Percentiles rank a stretch among this genome's conserved stretches.
phyloP scores from a whole-genome alignment of 75 land plant species.

The Chamaecyparis obtusa region DNA sequence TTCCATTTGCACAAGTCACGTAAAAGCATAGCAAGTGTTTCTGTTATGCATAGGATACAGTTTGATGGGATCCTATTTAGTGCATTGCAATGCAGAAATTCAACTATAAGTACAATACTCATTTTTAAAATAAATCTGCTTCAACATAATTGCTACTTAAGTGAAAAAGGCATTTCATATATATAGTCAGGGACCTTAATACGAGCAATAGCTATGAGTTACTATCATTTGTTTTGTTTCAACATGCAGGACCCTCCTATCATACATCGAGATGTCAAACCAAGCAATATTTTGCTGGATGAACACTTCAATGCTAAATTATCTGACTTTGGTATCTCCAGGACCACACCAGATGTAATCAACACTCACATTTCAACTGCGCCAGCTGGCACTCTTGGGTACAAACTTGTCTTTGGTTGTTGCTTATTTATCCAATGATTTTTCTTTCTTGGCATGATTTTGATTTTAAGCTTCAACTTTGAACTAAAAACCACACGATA shows the following conservation, averaged over 20 bases:
- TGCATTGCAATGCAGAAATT: neutral
- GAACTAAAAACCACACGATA: neutral
- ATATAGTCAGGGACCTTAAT: neutral
- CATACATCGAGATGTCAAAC: conserved; percentile 51
- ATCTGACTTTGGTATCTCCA: conserved; percentile 49
- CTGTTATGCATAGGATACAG: neutral
- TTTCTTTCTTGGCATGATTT: neutral
- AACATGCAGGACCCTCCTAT: conserved; percentile 52
- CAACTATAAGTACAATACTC: neutral
- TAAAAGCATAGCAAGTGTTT: neutral
- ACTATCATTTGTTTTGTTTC: neutral
- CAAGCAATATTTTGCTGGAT: conserved; percentile 46
- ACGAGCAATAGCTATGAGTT: neutral
- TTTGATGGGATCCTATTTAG: neutral
- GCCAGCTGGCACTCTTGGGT: conserved; percentile 53
- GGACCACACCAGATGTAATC: conserved; percentile 24
- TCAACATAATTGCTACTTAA: neutral
- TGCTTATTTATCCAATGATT: neutral
- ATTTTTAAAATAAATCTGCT: neutral
- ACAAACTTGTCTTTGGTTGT: neutral
- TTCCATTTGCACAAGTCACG: neutral
- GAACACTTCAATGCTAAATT: conserved; percentile 36
- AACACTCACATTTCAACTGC: conserved; percentile 43
- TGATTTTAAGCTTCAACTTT: neutral
- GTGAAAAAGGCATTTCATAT: neutral